A percentile compares a stretch with the other conserved stretches of the same genome.
These are phyloP conservation scores for Bruguiera gymnorhiza DNA, from an alignment of 345 rosid species.

Conservation along the genomic window DNA sequence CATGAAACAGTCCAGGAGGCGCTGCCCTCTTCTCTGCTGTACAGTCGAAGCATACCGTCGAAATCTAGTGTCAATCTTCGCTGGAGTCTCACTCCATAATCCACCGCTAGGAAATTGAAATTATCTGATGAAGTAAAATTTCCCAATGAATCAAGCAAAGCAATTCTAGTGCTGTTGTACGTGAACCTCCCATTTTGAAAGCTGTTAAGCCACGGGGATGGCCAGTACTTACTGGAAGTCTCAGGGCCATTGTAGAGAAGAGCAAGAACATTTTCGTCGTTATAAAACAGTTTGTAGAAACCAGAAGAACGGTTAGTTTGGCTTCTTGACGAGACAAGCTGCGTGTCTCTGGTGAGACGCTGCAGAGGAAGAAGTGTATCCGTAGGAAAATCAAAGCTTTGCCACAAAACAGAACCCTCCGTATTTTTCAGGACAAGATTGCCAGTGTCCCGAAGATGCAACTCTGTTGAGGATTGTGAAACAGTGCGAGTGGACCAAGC, in stretches of 20 bases:
- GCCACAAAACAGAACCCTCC: conserved; percentile 21
- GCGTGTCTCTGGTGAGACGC: conserved; percentile 16
- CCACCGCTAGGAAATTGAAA: conserved; percentile 7
- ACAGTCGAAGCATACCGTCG: conserved; percentile 37
- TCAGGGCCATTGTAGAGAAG: conserved; percentile 24
- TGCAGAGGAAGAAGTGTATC: conserved; percentile 49
- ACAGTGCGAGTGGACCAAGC: conserved; percentile 23
- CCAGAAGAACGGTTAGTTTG: conserved; percentile 26
- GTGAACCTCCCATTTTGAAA: background rate
- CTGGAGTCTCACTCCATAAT: conserved; percentile 20
- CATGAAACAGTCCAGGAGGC: conserved; percentile 29
- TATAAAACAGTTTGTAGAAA: conserved; percentile 24
- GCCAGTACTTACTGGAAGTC: conserved; percentile 34
- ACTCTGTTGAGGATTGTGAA: background rate
- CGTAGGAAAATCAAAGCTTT: conserved; percentile 36
- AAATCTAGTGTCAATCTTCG: conserved; percentile 35
- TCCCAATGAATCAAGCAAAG: conserved; percentile 22
- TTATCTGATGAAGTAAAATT: conserved; percentile 27
- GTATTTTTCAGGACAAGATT: conserved; percentile 22
- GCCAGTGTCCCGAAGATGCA: conserved; percentile 23
- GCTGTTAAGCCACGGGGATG: background rate
- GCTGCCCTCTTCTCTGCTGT: conserved; percentile 17
- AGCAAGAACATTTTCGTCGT: conserved; percentile 22
- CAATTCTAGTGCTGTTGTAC: conserved; percentile 29
- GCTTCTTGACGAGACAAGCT: conserved; percentile 33